These are phyloP conservation scores for Alternaria postmessia DNA, from an alignment of 2,329 filamentous ascomycete species.

Conservation along the genomic window DNA sequence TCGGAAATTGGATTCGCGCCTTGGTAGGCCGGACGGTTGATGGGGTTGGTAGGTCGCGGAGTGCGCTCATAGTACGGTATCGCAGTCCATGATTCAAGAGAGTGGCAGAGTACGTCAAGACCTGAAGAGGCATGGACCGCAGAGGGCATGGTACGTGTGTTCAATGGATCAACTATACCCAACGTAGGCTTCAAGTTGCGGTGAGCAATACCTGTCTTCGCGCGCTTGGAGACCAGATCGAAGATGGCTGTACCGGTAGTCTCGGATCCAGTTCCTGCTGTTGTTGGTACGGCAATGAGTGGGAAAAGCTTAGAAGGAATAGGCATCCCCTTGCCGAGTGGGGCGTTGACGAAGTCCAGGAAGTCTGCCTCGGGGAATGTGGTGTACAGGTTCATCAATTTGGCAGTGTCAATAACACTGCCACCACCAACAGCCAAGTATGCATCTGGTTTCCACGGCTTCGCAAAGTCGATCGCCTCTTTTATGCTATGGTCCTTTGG, in stretches of 20 bases:
- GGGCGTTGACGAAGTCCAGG: conserved; percentile 96
- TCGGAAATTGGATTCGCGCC: conserved; percentile 98
- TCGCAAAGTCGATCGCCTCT: conserved; percentile 87
- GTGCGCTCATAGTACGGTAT: conserved; percentile 90
- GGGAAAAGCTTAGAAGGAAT: conserved; percentile 76
- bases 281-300: conserved; percentile 84
- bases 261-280: conserved; percentile 87
- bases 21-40: conserved; percentile 92
- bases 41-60: conserved; percentile 86
- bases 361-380: conserved; percentile 92
- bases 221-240: conserved; percentile 85
- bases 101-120: conserved; percentile 93
- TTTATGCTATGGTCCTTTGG: conserved; percentile 94
- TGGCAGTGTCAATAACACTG: conserved; percentile 97
- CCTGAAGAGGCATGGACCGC: conserved; percentile 92
- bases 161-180: conserved; percentile 85
- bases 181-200: conserved; percentile 94
- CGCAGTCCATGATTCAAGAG: conserved; percentile 95
- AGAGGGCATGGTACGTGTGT: conserved; percentile 94
- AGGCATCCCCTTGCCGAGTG: conserved; percentile 82
- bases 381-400: conserved; percentile 97
- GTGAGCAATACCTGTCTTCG: conserved; percentile 96
- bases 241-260: conserved; percentile 99
- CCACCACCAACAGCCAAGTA: conserved; percentile 92
- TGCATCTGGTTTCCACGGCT: conserved; percentile 81